Base-by-base conservation (phyloP, 176 grass and related monocot species). In the Raddia distichophylla region DNA sequence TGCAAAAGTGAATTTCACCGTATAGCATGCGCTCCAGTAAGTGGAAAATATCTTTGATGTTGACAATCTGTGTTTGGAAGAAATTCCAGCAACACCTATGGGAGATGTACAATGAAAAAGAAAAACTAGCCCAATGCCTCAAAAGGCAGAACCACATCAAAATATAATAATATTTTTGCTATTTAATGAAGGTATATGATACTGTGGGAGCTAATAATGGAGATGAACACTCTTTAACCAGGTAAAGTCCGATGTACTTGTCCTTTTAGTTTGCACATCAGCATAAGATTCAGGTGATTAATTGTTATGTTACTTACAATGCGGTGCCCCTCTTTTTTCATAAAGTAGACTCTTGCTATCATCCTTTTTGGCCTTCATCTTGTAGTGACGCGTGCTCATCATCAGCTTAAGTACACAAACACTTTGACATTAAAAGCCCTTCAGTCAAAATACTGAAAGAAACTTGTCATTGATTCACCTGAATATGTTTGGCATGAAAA, bases 1-100 rank as follows among this genome's bases (percentile, higher is more conserved):
- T 98, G 95, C 88, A 94, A 93, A 86, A 89, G 60, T 75, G 79
- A 93, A 84, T 98, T 98, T 85, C 74, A 91, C 73, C 70, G 49
- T 79, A 91, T 98, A 90, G 91, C 95, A 69, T 87, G 84, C 76
- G 85, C 76, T 78, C 84, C 86, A 63, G 92, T 98, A 87, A 98
- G 87, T 90, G 76, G 58, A 55, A 84, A 44, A 49, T 77, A 64
- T 64, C 7, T 10, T 78, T 65, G 45, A 65, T 76, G 46, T 18
- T 83, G 12, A 12, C 80, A 52, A 56, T 37, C 50, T 74, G 74
- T 51, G 62, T 20, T 50, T 76, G 10, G 9, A 37, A 58, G 48
- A 76, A 62, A 16, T 74, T 59, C n/a, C 46, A 22, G 7, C 45
- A 48, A 22, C 51, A 49, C 27, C 3, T 50, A 40, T 54, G 40